These are phyloP conservation scores for Hymenoscyphus salicellus DNA, from an alignment of 2,329 filamentous ascomycete genomes.

Conservation along the genomic window DNA sequence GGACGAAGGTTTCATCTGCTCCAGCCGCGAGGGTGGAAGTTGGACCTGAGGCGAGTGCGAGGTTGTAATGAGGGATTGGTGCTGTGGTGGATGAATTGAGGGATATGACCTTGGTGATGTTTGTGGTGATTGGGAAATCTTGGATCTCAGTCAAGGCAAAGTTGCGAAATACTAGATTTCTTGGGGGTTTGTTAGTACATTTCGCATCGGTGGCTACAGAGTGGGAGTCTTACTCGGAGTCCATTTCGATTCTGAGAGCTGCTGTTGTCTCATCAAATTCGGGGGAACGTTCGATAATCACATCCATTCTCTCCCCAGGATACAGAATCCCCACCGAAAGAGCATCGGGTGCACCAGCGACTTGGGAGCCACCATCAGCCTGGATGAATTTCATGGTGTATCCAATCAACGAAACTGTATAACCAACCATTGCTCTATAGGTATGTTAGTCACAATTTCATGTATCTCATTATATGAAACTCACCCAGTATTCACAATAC, in stretches of 20 bases:
- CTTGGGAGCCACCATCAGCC: slow-evolving; percentile 41
- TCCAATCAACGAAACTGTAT: slow-evolving; percentile 37
- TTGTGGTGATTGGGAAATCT: slow-evolving; percentile 5
- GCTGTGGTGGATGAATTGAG: no score
- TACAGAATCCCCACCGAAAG: slow-evolving; percentile 37
- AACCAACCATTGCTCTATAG: slow-evolving; percentile 40
- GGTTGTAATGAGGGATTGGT: not conserved
- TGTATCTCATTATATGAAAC: not conserved
- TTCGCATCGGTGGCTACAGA: no score
- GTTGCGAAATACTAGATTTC: slow-evolving; percentile 11
- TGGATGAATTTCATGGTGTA: slow-evolving; percentile 38
- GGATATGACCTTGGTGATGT: no score
- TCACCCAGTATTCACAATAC: slow-evolving; percentile 44
- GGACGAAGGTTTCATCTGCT: slow-evolving; percentile 7
- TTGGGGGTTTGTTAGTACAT: not conserved
- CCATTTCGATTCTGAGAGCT: slow-evolving; percentile 8
- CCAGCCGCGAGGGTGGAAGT: not conserved
- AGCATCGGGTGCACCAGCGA: slow-evolving; percentile 29
- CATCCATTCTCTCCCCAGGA: slow-evolving; percentile 44
- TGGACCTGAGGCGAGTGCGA: not conserved
- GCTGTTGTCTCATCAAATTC: slow-evolving; percentile 7
- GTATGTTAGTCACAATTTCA: slow-evolving; percentile 3
- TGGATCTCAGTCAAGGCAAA: slow-evolving; percentile 12
- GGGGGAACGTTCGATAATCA: slow-evolving; percentile 27
- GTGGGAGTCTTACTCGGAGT: slow-evolving; percentile 15